Evolutionary conservation across 176 grass and related monocot genomes (phyloP), one percentile per base, ranked within the genome.

Genomic region (Urochloa ruziziensis): DNA sequence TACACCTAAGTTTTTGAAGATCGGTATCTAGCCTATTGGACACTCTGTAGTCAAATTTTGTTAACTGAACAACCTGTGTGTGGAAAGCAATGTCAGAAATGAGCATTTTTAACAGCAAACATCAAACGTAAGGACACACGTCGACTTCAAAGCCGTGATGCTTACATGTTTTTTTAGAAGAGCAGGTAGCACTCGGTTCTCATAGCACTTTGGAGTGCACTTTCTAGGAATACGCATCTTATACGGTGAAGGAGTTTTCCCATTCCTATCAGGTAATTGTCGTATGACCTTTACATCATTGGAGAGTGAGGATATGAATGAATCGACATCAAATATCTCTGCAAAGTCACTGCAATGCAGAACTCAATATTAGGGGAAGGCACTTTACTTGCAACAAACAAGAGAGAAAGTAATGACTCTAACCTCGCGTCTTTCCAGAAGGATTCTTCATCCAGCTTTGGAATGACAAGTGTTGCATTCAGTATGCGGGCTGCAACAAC

Each of bases 361-460:
- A 86, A 78, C 39, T 68, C 4, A 47, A 60, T 7, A 47, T 94
- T 43, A 84, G 68, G 16, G 51, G 10, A 61, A 51, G 21, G 32
- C 52, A 29, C 32, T 83, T 80, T 57, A 10, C 42, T 52, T 52
- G 79, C 11, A 80, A 51, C 21, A 68, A 87, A 62, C 11, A 87
- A 74, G 40, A 61, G 76, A 87, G 11, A 87, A 5, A 37, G 67
- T 77, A 76, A 71, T 77, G 52, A 36, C 6, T 62, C 19, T 57
- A 7, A 96, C 97, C 97, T 99, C 27, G 60, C 87, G 59, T 99
- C 97, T 40, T 89, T 92, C 97, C 97, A 99, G 90, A 96, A 99
- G 70, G 97, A 99, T 87, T 86, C 84, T 87, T 92, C 87, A 75
- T 99, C 97, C 15, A 99, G 83, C 23, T 83, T 87, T 61, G 97